These are phyloP conservation scores for Globisporangium heterothallicum DNA, from an alignment of 352 stramenopile genomes.

Conservation along the genomic window DNA sequence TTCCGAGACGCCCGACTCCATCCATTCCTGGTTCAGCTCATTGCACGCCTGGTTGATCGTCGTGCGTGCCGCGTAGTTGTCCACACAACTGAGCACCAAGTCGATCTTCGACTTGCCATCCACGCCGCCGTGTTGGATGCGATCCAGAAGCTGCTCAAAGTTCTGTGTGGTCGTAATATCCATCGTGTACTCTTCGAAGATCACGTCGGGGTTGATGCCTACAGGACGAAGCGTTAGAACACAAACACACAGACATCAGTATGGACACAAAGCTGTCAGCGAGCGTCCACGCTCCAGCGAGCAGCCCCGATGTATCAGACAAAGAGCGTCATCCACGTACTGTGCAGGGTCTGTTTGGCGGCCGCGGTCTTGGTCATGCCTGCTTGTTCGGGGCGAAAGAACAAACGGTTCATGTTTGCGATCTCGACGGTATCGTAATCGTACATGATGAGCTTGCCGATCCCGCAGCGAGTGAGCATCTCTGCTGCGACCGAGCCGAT, in stretches of 20 bases:
- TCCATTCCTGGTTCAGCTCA: constrained; percentile 82
- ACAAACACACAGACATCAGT: not conserved
- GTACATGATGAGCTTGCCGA: constrained; percentile 84
- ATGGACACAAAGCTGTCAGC: not conserved
- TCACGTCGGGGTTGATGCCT: constrained; percentile 88
- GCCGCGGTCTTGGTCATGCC: constrained; percentile 86
- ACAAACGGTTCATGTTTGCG: constrained; percentile 90
- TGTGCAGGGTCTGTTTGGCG: constrained; percentile 82
- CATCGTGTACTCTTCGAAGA: constrained; percentile 83
- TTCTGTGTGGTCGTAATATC: constrained; percentile 84
- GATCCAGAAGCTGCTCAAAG: constrained; percentile 81
- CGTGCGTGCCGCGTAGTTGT: constrained; percentile 87
- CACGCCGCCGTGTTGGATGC: constrained; percentile 64
- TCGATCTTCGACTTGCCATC: constrained; percentile 56
- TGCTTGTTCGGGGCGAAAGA: constrained; percentile 85
- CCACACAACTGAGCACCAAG: constrained; percentile 85
- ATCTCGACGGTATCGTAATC: constrained; percentile 90
- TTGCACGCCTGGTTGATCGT: constrained; percentile 87
- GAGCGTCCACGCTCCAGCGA: not conserved
- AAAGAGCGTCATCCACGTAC: too few relatives aligned
- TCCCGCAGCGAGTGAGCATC: constrained; percentile 88
- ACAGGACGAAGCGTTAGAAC: not conserved
- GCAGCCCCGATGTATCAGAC: too few relatives aligned
- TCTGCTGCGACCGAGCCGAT: constrained; percentile 85
- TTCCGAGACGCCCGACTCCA: constrained; percentile 89